A percentile compares a stretch with the other conserved stretches of the same genome.
These are phyloP conservation scores for Thielaviopsis populi DNA, from an alignment of 2,329 filamentous ascomycete genomes.

Conservation along the genomic window DNA sequence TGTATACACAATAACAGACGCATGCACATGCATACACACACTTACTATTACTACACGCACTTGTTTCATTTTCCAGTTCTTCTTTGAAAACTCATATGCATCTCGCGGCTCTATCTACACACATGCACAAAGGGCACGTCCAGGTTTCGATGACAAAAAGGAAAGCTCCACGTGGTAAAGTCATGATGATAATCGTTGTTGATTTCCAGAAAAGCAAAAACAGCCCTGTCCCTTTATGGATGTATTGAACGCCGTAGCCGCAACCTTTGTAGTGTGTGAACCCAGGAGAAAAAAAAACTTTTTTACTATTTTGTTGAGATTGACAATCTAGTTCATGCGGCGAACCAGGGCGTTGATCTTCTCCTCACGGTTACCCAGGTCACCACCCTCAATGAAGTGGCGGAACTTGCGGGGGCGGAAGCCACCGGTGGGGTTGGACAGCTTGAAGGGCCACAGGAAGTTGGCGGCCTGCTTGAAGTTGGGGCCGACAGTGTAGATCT, in stretches of 20 bases:
- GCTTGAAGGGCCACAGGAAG: conserved; percentile 99
- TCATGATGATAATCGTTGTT: conserved; percentile 13
- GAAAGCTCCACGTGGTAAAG: background rate
- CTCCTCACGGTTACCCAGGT: conserved; percentile 96
- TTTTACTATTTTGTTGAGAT: conserved; percentile 22
- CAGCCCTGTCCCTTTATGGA: conserved; percentile 15
- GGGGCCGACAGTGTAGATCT: conserved; percentile 96
- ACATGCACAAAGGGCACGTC: background rate
- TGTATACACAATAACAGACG: background rate
- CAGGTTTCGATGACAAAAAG: background rate
- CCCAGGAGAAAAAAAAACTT: conserved; percentile 18
- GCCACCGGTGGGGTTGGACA: conserved; percentile 92
- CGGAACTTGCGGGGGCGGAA: conserved; percentile 97
- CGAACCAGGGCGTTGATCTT: conserved; percentile 92
- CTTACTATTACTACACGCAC: no score
- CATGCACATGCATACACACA: background rate
- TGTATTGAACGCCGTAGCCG: conserved; percentile 19
- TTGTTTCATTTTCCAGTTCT: no score
- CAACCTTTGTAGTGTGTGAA: conserved; percentile 10
- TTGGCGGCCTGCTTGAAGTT: conserved; percentile 99
- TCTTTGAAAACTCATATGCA: background rate
- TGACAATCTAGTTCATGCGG: conserved; percentile 78
- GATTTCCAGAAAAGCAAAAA: conserved; percentile 17
- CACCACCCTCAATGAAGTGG: conserved; percentile 97
- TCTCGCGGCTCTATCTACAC: background rate